Percentiles rank a stretch among this genome's conserved stretches.
These are phyloP conservation scores for Cryptosporidium ubiquitum DNA, from an alignment of 169 alveolate species.

Conservation along the genomic window DNA sequence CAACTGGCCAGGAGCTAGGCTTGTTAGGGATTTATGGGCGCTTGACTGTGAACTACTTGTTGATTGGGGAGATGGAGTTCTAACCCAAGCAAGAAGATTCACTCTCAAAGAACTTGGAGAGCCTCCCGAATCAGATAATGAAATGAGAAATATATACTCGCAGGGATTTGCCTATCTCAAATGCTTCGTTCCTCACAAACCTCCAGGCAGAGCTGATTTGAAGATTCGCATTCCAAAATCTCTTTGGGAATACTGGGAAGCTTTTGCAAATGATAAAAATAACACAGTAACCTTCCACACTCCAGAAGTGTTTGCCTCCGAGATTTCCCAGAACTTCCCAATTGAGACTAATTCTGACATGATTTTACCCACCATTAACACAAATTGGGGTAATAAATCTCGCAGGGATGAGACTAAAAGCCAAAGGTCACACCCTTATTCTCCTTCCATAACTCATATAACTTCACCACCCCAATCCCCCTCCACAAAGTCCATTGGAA, in stretches of 20 bases:
- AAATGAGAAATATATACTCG: conserved; percentile 78
- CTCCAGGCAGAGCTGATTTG: conserved; percentile 76
- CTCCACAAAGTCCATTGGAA: conserved; percentile 19
- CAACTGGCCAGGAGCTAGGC: conserved; percentile 80
- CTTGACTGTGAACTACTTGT: conserved; percentile 80
- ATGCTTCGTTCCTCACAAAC: conserved; percentile 78
- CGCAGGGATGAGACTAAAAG: conserved; percentile 1
- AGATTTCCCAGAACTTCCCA: conserved; percentile 62
- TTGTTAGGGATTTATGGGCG: conserved; percentile 78
- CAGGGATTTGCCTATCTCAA: conserved; percentile 81
- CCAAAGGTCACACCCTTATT: conserved; percentile 55
- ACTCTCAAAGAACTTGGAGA: conserved; percentile 77
- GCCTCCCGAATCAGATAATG: conserved; percentile 75
- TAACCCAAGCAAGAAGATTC: conserved; percentile 79
- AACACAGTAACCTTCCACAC: conserved; percentile 21
- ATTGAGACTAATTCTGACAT: background rate
- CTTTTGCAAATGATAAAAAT: conserved; percentile 75
- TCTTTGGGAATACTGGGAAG: conserved; percentile 83
- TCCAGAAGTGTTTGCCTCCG: conserved; percentile 76
- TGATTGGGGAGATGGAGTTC: conserved; percentile 81
- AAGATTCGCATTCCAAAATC: conserved; percentile 80
- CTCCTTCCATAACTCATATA: conserved; percentile 7
- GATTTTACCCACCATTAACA: background rate
- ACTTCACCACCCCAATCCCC: conserved; percentile 38
- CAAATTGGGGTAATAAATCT: background rate